Evolutionary conservation across 805 yeast genomes (phyloP), one percentile per base, ranked within the genome.

Genomic region (Saccharomycopsis microspora): DNA sequence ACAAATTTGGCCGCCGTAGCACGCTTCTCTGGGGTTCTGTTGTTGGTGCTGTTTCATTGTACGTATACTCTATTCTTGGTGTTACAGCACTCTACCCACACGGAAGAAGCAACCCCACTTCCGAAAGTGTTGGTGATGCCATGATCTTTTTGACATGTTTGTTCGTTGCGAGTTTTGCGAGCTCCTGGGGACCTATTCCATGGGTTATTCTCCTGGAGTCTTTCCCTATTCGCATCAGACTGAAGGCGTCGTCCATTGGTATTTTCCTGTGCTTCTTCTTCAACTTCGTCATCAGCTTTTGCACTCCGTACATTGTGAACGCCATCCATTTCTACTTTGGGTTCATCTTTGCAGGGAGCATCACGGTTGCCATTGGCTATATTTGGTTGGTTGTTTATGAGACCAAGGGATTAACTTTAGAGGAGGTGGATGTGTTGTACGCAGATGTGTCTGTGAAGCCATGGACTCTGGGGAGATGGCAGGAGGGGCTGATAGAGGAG

Each of bases 331-430:
- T 48, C 30, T 42, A 55, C 55, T 68, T 38, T 68, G 74, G 7
- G 67, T 71, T 57, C 59, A 70, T 69, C 32, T 78, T 78, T 60
- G 65, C 76, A 7, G 78, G 74, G 0, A 77, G 75, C 57, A 62
- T 78, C 55, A 78, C 67, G 9, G 75, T 68, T 54, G 65, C 75
- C 30, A 57, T 80, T 60, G 69, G 82, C 64, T 86, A 82, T 63
- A 84, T 84, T 46, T 78, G 73, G 71, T 78, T 85, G 71, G 72
- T 73, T 56, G 78, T 86, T 51, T 78, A 79, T 57, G 90, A 84
- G 66, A 86, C 95, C 47, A 79, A 77, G 68, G 94, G 94, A 50
- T 73, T 85, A 58, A 74, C 85, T 41, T 73, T 86, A 62, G 95
- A 85, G 67, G 42, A 51, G 11, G 54, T 51, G 29, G 54, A 51